Percentiles rank a stretch among this genome's conserved stretches.
Evolutionary conservation across 2,329 filamentous ascomycete species (phyloP).

Genomic region (Epichloe aotearoae): DNA sequence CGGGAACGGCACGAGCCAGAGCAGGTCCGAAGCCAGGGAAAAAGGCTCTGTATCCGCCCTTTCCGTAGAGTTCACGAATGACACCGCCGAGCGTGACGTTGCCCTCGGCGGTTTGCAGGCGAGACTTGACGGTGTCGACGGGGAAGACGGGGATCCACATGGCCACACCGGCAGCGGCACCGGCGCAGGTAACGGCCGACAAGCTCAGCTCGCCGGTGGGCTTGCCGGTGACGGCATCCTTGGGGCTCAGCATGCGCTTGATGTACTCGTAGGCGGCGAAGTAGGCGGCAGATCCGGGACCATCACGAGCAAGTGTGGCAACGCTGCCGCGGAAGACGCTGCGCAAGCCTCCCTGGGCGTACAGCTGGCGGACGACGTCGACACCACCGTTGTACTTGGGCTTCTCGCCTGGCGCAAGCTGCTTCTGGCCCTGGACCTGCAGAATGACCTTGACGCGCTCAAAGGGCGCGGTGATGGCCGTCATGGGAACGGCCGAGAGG

Average conservation of each 20-base stretch:
- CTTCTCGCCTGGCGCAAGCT: conserved; percentile 79
- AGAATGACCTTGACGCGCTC: conserved; percentile 98
- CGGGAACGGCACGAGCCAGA: conserved; percentile 81
- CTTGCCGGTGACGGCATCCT: conserved; percentile 59
- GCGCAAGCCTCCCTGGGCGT: conserved; percentile 77
- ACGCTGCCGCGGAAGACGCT: conserved; percentile 84
- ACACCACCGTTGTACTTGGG: conserved; percentile 77
- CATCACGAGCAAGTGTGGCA: conserved; percentile 88
- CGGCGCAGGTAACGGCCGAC: conserved; percentile 70
- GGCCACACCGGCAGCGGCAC: conserved; percentile 80
- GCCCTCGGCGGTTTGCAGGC: conserved; percentile 82
- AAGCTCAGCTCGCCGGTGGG: conserved; percentile 68
- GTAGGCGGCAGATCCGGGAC: conserved; percentile 85
- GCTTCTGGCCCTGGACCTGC: conserved; percentile 90
- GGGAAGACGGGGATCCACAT: conserved; percentile 99
- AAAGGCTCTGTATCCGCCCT: conserved; percentile 78
- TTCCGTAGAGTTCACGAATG: conserved; percentile 68
- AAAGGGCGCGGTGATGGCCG: conserved; percentile 94
- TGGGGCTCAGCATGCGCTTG: conserved; percentile 75
- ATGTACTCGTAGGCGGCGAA: conserved; percentile 96
- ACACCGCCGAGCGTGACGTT: conserved; percentile 69
- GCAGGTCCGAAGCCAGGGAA: conserved; percentile 95
- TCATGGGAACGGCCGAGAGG: conserved; percentile 97
- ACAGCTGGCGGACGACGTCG: conserved; percentile 88
- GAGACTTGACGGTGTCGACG: conserved; percentile 89